Evolutionary conservation across 495 filamentous ascomycete species (phyloP).

Genomic region (Schizothecium vesticola): DNA sequence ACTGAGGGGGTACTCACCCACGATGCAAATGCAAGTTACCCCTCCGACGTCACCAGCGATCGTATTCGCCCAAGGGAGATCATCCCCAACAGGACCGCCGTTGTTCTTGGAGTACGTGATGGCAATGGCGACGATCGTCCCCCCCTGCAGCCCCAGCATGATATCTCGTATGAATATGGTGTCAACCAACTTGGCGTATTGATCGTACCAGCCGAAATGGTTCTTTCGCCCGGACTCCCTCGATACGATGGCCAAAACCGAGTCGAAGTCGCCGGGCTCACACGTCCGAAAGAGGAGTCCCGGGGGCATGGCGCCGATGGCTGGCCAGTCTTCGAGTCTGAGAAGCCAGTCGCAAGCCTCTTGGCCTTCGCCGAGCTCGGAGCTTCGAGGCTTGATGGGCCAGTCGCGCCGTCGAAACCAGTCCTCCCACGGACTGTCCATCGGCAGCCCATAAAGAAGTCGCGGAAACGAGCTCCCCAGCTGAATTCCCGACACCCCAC

Average conservation of each 20-base stretch:
- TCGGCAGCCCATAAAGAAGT: constrained; percentile 52
- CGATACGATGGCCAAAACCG: constrained; percentile 50
- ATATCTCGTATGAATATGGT: constrained; percentile 45
- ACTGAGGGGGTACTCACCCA: constrained; percentile 33
- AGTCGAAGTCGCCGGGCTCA: constrained; percentile 45
- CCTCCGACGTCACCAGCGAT: constrained; percentile 54
- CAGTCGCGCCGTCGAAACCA: constrained; percentile 58
- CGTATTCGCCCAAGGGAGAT: constrained; percentile 54
- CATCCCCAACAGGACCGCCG: constrained; percentile 47
- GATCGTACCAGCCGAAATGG: constrained; percentile 51
- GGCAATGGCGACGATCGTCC: constrained; percentile 48
- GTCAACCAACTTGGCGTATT: constrained; percentile 44
- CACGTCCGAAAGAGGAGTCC: constrained; percentile 44
- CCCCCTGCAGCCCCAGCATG: constrained; percentile 41
- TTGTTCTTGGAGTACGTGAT: constrained; percentile 50
- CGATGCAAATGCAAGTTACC: constrained; percentile 56
- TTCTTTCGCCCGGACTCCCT: constrained; percentile 39
- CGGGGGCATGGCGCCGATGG: constrained; percentile 29
- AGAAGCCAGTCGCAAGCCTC: constrained; percentile 54
- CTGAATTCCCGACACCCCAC: constrained; percentile 51
- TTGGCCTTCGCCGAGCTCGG: constrained; percentile 37
- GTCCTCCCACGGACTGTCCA: constrained; percentile 40
- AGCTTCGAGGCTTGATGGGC: constrained; percentile 41
- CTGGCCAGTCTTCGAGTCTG: constrained; percentile 47
- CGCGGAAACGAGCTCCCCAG: constrained; percentile 59